Base-by-base conservation (phyloP, 2,329 filamentous ascomycete genomes). In the Pseudopithomyces maydicus region DNA sequence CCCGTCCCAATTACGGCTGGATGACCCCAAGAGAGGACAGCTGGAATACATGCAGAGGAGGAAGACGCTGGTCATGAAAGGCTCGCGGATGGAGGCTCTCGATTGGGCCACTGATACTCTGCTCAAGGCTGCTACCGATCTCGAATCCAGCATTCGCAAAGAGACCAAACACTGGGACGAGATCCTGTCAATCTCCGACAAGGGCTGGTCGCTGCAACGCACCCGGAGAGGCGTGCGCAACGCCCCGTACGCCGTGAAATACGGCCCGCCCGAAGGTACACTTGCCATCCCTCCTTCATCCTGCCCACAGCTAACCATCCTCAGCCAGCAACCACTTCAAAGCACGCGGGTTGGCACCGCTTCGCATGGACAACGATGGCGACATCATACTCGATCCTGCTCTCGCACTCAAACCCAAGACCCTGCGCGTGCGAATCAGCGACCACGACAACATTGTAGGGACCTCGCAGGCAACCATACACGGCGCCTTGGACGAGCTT, bases 161-260 rank as follows among this genome's bases (percentile, higher is more conserved):
- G 95, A 99, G 78, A 88, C 88, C 1, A 88, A 84, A 66, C 99
- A 96, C 75, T 99, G 95, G 95, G 85, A 90, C 54, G 89, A 96
- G 66, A 85, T 98, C 2, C 79, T 96, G 45, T 85, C 87, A 10
- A 87, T 98, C 43, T 92, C 89, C 62, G 86, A 92, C 63, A 88
- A 88, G 53, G 92, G 93, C 4, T 99, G 95, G 94, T 88, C 90
- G 19, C 80, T 98, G 17, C 72, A 74, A 38, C 68, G 70, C 19
- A 60, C 69, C n/a, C 60, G 70, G 20, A 67, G 62, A 38, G 69
- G 71, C 33, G 62, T 56, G 20, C 94, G 89, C 64, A 85, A 90
- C 47, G 80, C 95, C 39, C 91, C 92, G 0, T 81, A 98, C 48
- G 92, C 90, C 19, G 94, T 98, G 35, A 88, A 90, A 61, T 97